These are phyloP conservation scores for Primulina tabacum DNA, from an alignment of 257 asterid genomes.

Conservation along the genomic window DNA sequence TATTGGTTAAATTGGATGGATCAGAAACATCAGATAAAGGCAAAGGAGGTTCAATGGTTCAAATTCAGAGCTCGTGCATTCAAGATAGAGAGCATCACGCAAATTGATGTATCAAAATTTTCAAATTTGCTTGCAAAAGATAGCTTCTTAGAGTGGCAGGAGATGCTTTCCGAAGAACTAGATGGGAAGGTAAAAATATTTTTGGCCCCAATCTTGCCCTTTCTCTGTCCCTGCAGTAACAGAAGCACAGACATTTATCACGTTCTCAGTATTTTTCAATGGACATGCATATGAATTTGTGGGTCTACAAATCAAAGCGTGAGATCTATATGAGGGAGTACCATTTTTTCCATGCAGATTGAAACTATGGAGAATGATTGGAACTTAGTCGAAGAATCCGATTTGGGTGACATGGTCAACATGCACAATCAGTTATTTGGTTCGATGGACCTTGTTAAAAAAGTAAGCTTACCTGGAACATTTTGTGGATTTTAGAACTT, in stretches of 20 bases:
- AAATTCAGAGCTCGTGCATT: slow-evolving; percentile 76
- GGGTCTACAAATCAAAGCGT: not conserved
- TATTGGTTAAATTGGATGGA: slow-evolving; percentile 66
- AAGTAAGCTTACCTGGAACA: slow-evolving; percentile 33
- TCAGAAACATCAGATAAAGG: slow-evolving; percentile 50
- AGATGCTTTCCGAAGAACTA: slow-evolving; percentile 55
- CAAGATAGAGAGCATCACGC: slow-evolving; percentile 65
- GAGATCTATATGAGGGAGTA: not conserved
- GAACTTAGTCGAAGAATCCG: slow-evolving; percentile 50
- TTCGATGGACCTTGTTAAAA: slow-evolving; percentile 58
- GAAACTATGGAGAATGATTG: slow-evolving; percentile 59
- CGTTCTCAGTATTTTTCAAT: not conserved
- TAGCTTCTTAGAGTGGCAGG: slow-evolving; percentile 73
- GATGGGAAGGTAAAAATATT: slow-evolving; percentile 48
- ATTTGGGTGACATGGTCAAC: slow-evolving; percentile 57
- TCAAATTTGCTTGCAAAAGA: slow-evolving; percentile 49
- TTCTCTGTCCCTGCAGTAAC: not conserved
- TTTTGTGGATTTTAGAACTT: not conserved
- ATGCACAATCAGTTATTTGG: slow-evolving; percentile 81
- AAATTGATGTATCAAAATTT: slow-evolving; percentile 65
- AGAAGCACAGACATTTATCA: not conserved
- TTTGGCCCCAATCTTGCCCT: slow-evolving; percentile 11
- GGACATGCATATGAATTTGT: slow-evolving; percentile 2
- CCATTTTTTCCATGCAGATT: slow-evolving; percentile 34
- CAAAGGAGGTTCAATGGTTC: slow-evolving; percentile 51